Evolutionary conservation across 2,329 filamentous ascomycete species (phyloP), one percentile per base, ranked within the genome.

Genomic region (Penicillium expansum): DNA sequence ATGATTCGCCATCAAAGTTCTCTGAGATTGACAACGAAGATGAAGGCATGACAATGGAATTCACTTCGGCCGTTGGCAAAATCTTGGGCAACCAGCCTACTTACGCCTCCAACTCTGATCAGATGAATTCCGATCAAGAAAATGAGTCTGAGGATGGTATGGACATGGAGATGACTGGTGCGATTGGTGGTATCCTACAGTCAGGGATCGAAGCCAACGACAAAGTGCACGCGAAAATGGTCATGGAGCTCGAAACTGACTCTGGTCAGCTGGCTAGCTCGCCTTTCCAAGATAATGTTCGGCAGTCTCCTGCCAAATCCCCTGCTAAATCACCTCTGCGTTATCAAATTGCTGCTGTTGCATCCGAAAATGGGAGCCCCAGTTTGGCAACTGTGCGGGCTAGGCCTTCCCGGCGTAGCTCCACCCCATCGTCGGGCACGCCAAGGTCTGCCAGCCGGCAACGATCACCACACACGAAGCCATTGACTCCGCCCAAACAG

Each of bases 161-260:
- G 63, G 76, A 81, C 37, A 87, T 89, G 86, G 86, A 91, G 49
- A 86, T 90, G 56, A 80, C 77, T 9, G 68, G 72, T 29, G 77
- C 77, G 24, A 68, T 78, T 62, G 78, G 78, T 55, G 75, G 76
- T 24, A 80, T 91, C 49, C 75, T 89, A 41, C 68, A 68, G 70
- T 77, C 71, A 60, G 75, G 71, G 45, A 58, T 67, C 22, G 71
- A 61, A 67, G 69, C 69, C 20, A 76, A 75, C 48, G 72, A 76
- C 35, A 79, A 80, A 38, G 69, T 73, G 9, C 74, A 80, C 55
- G 83, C 80, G 9, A 86, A 83, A 67, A 78, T 79, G 45, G 69
- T 83, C 13, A 84, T 86, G 82, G 83, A 86, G 62, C 74, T 82
- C 61, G 85, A 87, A 65, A 79, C 75, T 14, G 77, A 83, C 29